phyloP scores from a whole-genome alignment of 768 basidiomycete genomes.

The Naematelia aurantialba region DNA sequence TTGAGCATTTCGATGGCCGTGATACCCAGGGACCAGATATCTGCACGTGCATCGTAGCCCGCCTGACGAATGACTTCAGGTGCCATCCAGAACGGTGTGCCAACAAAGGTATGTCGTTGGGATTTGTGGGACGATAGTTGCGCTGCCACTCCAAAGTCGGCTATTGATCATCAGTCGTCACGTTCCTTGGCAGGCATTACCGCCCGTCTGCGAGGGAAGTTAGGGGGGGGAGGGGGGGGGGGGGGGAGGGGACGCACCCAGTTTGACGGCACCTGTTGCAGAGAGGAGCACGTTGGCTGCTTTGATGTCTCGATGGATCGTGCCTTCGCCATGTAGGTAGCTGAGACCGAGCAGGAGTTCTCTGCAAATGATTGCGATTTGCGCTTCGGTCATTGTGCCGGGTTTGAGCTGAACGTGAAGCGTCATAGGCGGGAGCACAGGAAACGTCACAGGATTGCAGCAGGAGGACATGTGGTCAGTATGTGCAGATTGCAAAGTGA shows the following conservation, averaged over 20 bases:
- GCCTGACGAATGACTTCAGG: slow-evolving; percentile 98
- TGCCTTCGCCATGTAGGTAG: slow-evolving; percentile 91
- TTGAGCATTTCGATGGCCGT: slow-evolving; percentile 98
- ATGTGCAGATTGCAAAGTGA: not conserved
- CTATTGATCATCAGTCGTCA: slow-evolving; percentile 44
- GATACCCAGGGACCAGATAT: slow-evolving; percentile 95
- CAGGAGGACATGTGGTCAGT: not conserved
- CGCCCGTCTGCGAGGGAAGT: not conserved
- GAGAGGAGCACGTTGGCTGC: slow-evolving; percentile 93
- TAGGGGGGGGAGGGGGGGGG: not conserved
- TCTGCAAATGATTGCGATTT: slow-evolving; percentile 90
- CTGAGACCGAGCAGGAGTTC: slow-evolving; percentile 89
- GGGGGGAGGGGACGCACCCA: slow-evolving; percentile 51
- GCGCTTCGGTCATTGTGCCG: slow-evolving; percentile 81
- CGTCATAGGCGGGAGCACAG: not conserved
- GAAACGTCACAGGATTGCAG: not conserved
- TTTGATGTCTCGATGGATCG: slow-evolving; percentile 98
- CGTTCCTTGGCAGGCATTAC: not conserved
- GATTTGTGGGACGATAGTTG: slow-evolving; percentile 78
- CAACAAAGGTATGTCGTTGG: slow-evolving; percentile 93
- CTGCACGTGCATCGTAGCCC: slow-evolving; percentile 93
- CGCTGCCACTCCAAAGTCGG: slow-evolving; percentile 97
- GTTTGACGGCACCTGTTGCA: slow-evolving; percentile 86
- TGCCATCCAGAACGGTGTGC: slow-evolving; percentile 79
- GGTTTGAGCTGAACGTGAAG: slow-evolving; percentile 65